phyloP scores from a whole-genome alignment of 2,329 filamentous ascomycete species.

The Colletotrichum limetticola region DNA sequence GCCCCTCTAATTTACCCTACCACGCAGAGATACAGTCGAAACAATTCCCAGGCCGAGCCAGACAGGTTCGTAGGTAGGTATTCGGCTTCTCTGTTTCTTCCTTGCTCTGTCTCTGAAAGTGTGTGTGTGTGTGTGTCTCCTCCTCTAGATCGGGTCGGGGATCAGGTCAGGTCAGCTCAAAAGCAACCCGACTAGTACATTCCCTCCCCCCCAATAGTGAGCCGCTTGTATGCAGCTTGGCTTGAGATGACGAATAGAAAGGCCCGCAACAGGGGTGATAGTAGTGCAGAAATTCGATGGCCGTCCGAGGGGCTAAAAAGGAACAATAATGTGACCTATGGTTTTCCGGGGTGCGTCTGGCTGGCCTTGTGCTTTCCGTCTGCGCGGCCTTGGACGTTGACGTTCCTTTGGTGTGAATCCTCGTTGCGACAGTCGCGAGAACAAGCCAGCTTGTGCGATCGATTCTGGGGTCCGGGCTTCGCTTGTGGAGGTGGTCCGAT shows the following conservation, averaged over 20 bases:
- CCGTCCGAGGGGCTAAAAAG: conserved; percentile 16
- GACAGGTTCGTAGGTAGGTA: background rate
- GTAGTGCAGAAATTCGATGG: conserved; percentile 28
- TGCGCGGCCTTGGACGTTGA: background rate
- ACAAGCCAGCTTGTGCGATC: conserved; percentile 21
- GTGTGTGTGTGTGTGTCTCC: background rate
- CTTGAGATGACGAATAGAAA: conserved; percentile 9
- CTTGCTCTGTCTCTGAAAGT: background rate
- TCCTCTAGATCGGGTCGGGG: background rate
- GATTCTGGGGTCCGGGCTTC: conserved; percentile 8
- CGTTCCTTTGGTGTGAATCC: background rate
- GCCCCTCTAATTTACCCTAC: background rate
- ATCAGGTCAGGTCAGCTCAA: background rate
- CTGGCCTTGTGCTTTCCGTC: conserved; percentile 8
- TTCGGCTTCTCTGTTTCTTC: background rate
- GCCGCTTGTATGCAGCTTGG: conserved; percentile 3
- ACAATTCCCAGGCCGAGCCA: background rate
- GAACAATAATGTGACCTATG: conserved; percentile 16
- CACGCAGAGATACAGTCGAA: too few relatives aligned
- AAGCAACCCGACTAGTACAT: background rate
- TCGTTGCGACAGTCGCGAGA: background rate
- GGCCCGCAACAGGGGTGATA: background rate
- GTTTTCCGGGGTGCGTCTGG: conserved; percentile 34
- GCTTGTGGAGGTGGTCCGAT: background rate
- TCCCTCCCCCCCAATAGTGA: background rate